phyloP scores from a whole-genome alignment of 306 rosid genomes.

The Begonia loranthoides region DNA sequence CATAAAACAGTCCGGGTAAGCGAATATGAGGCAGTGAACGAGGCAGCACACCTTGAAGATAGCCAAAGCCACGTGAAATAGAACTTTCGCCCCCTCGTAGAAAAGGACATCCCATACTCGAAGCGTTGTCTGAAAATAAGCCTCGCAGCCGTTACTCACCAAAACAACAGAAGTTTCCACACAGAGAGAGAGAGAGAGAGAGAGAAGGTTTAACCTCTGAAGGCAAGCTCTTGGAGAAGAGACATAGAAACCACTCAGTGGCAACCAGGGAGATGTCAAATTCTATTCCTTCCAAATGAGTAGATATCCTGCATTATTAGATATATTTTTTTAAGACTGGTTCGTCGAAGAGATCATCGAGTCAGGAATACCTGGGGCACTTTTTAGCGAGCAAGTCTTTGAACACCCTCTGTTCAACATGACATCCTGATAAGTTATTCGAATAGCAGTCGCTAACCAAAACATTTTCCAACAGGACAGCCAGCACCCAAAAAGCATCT shows the following conservation, averaged over 20 bases:
- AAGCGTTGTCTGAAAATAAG: slow-evolving; percentile 49
- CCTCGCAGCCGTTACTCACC: slow-evolving; percentile 5
- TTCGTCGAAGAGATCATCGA: background rate
- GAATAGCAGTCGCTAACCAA: slow-evolving; percentile 90
- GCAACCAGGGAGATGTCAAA: slow-evolving; percentile 97
- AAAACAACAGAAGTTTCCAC: background rate
- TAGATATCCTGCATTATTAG: slow-evolving; percentile 59
- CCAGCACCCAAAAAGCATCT: slow-evolving; percentile 99
- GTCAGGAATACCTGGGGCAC: slow-evolving; percentile 64
- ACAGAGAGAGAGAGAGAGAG: slow-evolving; percentile 1
- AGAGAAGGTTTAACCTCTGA: slow-evolving; percentile 54
- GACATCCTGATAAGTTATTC: slow-evolving; percentile 90
- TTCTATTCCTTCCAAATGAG: slow-evolving; percentile 76
- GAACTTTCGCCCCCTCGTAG: slow-evolving; percentile 88
- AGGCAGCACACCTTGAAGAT: slow-evolving; percentile 75
- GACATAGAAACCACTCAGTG: slow-evolving; percentile 97
- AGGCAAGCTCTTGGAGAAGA: slow-evolving; percentile 89
- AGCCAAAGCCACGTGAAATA: slow-evolving; percentile 89
- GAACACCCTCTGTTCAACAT: slow-evolving; percentile 96
- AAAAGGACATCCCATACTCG: slow-evolving; percentile 98
- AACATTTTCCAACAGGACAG: slow-evolving; percentile 89
- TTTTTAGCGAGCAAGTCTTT: slow-evolving; percentile 67
- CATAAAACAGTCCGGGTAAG: background rate
- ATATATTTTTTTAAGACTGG: background rate
- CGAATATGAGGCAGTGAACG: too few species aligned